Evolutionary conservation across 805 yeast species (phyloP).

Genomic region (Sugiyamaella qingdaonensis): DNA sequence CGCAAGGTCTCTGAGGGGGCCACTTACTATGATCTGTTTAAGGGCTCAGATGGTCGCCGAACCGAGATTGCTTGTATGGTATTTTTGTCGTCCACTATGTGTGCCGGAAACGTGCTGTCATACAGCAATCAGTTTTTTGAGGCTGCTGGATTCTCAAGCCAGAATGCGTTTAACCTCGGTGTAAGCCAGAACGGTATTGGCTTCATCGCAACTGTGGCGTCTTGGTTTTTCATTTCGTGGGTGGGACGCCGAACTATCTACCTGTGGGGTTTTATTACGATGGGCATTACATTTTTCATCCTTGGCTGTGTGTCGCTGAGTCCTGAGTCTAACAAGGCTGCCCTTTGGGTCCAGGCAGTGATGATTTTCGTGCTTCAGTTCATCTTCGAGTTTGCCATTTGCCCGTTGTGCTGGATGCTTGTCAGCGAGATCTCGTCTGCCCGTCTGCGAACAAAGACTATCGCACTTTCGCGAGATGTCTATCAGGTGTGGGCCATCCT

Average conservation of each 20-base stretch:
- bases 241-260: slow-evolving; percentile 25
- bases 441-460: slow-evolving; percentile 40
- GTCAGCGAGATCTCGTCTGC: slow-evolving; percentile 42
- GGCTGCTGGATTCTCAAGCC: slow-evolving; percentile 36
- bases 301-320: slow-evolving; percentile 39
- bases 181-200: slow-evolving; percentile 47
- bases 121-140: slow-evolving; percentile 47
- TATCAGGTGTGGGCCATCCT: slow-evolving; percentile 24
- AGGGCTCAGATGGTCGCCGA: slow-evolving; percentile 16
- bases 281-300: slow-evolving; percentile 37
- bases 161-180: slow-evolving; percentile 40
- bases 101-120: slow-evolving; percentile 29
- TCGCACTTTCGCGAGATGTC: slow-evolving; percentile 38
- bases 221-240: slow-evolving; percentile 22
- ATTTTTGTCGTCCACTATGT: slow-evolving; percentile 44
- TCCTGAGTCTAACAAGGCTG: slow-evolving; percentile 27
- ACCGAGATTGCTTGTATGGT: slow-evolving; percentile 40
- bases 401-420: slow-evolving; percentile 41
- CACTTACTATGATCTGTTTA: slow-evolving; percentile 14
- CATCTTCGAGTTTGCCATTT: slow-evolving; percentile 41
- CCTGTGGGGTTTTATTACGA: slow-evolving; percentile 35
- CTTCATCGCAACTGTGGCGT: slow-evolving; percentile 38
- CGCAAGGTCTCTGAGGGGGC: slow-evolving; percentile 9
- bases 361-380: slow-evolving; percentile 44
- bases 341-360: slow-evolving; percentile 36